Evolutionary conservation across 1,139 yeast species (phyloP).

Genomic region (Saccharomyces hybrid): DNA sequence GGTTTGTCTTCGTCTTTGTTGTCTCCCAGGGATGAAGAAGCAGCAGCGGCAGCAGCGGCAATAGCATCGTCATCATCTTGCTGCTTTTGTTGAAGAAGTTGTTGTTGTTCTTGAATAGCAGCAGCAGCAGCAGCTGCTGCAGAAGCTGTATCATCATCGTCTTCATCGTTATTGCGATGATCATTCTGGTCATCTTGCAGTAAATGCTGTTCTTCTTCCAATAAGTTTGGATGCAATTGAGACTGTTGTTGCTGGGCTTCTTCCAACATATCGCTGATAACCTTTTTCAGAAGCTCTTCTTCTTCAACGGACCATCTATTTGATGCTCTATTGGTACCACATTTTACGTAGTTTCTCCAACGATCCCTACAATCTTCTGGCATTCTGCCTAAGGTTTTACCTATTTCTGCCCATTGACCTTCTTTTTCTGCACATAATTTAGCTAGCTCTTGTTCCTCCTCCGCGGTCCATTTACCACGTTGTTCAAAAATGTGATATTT

Average conservation of each 20-base stretch:
- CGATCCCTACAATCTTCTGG: conserved; percentile 96
- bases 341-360: conserved; percentile 90
- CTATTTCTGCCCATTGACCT: conserved; percentile 85
- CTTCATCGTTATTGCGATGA: conserved; percentile 1
- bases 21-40: background rate
- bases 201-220: background rate
- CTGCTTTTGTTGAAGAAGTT: conserved; percentile 1
- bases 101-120: background rate
- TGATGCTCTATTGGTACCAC: conserved; percentile 65
- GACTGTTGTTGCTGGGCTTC: conserved; percentile 15
- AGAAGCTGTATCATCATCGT: conserved; percentile 2
- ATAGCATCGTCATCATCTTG: conserved; percentile 4
- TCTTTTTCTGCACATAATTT: conserved; percentile 57
- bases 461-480: conserved; percentile 82
- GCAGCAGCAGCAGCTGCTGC: background rate
- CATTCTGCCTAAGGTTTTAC: conserved; percentile 76
- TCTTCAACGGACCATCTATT: conserved; percentile 77
- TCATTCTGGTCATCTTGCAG: conserved; percentile 1
- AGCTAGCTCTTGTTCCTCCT: conserved; percentile 63
- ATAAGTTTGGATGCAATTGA: background rate
- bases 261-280: conserved; percentile 41
- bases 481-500: conserved; percentile 80
- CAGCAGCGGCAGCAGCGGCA: background rate
- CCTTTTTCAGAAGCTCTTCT: conserved; percentile 51
- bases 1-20: conserved; percentile 7